Base-by-base conservation (phyloP, 805 yeast genomes). In the Candida corydali region DNA sequence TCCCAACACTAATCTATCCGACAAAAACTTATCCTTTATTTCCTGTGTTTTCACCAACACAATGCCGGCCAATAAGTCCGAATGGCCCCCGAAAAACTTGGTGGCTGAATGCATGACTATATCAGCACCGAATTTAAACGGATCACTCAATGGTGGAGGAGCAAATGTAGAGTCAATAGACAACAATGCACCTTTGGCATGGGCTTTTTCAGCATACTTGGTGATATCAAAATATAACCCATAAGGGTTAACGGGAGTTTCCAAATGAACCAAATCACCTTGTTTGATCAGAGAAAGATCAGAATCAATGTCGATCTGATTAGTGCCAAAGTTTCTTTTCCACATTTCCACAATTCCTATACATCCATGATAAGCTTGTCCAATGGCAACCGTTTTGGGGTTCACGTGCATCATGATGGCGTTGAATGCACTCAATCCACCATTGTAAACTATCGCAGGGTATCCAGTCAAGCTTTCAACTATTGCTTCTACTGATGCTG, bases 21-120 rank as follows among this genome's bases (percentile, higher is more conserved):
- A 57, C 4, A 69, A 57, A 42, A 89, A 66, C 29, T 63, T 52
- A 16, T 62, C 47, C 39, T 73, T 72, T 5, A 68, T 68, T 2
- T 63, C 58, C 7, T 51, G 46, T 41, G 76, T 76, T 52, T 81
- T 80, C n/a, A 84, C 79, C 14, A 80, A 77, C 14, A 88, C 60
- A 9, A 82, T 67, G 23, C 98, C 97, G 4, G 95, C 88, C 34
- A 89, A 65, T 29, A 88, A 63, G 57, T 89, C 97, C 5, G 95
- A 85, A 60, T 89, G 96, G n/a, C 98, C 97, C 26, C 95, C 96
- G 52, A 87, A 82, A 61, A 82, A 91, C 56, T 89, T 89, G 1
- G 96, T 89, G 1, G 88, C 96, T 1, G 96, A 86, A 58, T 89
- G 96, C 75, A 91, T 66, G n/a, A 91, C 79, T 46, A 87, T 62